A percentile compares a stretch with the other conserved stretches of the same genome.
Evolutionary conservation across 2,329 filamentous ascomycete species (phyloP).

Genomic region (Penicillium sp.): DNA sequence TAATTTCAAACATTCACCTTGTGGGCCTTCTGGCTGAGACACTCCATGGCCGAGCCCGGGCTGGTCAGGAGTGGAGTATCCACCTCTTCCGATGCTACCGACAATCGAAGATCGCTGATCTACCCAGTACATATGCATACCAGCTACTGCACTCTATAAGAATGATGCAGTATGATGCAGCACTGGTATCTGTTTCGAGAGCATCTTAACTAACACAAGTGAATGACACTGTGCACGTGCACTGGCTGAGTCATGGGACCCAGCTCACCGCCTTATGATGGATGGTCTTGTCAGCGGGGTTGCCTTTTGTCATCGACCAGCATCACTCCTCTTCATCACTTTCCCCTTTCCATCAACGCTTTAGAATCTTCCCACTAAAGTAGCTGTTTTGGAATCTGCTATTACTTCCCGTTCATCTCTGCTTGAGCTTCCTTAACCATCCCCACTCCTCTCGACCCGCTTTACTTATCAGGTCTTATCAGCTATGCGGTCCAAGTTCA

Average conservation of each 20-base stretch:
- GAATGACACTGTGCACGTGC: slow-evolving; percentile 17
- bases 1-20: no score
- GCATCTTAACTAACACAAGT: not conserved
- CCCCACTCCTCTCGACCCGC: slow-evolving; percentile 16
- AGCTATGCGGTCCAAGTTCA: slow-evolving; percentile 97
- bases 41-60: not conserved
- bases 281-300: slow-evolving; percentile 27
- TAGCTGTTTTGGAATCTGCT: slow-evolving; percentile 9
- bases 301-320: slow-evolving; percentile 28
- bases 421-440: slow-evolving; percentile 5
- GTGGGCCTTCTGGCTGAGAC: not conserved
- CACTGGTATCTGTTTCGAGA: not conserved
- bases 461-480: slow-evolving; percentile 30
- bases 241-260: not conserved
- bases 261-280: slow-evolving; percentile 24
- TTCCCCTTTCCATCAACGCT: slow-evolving; percentile 15
- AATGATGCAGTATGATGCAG: not conserved
- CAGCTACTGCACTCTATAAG: not conserved
- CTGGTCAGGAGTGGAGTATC: not conserved
- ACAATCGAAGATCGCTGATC: not conserved
- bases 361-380: slow-evolving; percentile 6
- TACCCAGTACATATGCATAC: not conserved
- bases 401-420: slow-evolving; percentile 19
- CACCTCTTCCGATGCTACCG: not conserved
- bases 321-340: slow-evolving; percentile 21